Evolutionary conservation across 1,284 basidiomycete species (phyloP).

Genomic region (Coniophora puteana): DNA sequence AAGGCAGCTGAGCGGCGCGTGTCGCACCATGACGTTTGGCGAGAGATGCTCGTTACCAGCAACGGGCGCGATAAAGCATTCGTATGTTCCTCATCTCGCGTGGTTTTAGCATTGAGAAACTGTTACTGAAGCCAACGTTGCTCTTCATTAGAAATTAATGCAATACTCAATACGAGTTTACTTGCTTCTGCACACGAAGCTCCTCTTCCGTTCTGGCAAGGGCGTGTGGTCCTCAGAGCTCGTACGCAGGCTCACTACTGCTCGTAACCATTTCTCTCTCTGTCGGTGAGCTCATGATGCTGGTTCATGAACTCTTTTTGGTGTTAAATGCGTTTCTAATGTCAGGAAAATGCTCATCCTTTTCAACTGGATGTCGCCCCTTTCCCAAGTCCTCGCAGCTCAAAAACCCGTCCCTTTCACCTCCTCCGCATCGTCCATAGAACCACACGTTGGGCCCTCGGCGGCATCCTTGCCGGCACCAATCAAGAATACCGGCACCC

Average conservation of each 20-base stretch:
- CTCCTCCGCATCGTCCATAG: constrained; percentile 24
- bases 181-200: constrained; percentile 60
- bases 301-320: constrained; percentile 1
- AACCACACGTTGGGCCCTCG: constrained; percentile 11
- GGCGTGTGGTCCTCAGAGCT: constrained; percentile 52
- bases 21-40: constrained; percentile 65
- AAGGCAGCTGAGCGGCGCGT: constrained; percentile 42
- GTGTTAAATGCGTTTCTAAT: not conserved
- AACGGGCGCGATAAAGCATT: constrained; percentile 79
- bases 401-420: constrained; percentile 62
- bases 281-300: constrained; percentile 52
- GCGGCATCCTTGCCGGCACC: constrained; percentile 6
- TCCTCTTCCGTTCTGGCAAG: constrained; percentile 40
- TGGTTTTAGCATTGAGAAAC: constrained; percentile 4
- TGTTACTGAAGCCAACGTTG: constrained; percentile 8
- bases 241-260: constrained; percentile 53
- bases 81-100: constrained; percentile 36
- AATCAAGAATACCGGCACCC: constrained; percentile 11
- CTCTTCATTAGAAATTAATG: constrained; percentile 62
- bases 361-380: constrained; percentile 77
- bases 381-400: constrained; percentile 56
- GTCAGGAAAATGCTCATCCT: constrained; percentile 71
- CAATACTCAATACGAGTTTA: constrained; percentile 77
- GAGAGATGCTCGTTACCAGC: constrained; percentile 70
- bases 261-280: constrained; percentile 64